Conservation (phyloP, 2,329 filamentous ascomycete species). For the Zalaria sp. region DNA sequence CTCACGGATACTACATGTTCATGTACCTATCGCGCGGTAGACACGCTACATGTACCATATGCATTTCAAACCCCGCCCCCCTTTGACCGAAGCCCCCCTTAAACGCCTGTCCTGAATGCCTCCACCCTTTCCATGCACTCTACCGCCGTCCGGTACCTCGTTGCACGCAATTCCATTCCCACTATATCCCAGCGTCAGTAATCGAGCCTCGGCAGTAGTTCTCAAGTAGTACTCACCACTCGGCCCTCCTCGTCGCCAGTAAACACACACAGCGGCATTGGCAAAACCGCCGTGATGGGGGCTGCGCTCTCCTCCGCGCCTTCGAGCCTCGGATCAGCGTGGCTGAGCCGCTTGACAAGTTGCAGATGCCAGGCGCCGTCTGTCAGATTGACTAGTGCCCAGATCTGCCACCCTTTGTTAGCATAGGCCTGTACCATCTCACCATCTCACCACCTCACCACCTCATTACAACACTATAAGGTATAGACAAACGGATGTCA, state of each 20-base stretch:
- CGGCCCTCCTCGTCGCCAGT: slow-evolving; percentile 87
- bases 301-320: slow-evolving; percentile 41
- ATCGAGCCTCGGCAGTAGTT: background rate
- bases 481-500: too few relatives aligned
- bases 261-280: slow-evolving; percentile 73
- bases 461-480: too few relatives aligned
- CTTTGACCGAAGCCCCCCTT: too few relatives aligned
- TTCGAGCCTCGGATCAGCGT: slow-evolving; percentile 55
- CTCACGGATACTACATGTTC: too few relatives aligned
- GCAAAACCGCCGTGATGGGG: slow-evolving; percentile 73
- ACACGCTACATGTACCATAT: too few relatives aligned
- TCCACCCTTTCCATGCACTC: too few relatives aligned
- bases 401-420: slow-evolving; percentile 27
- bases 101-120: too few relatives aligned
- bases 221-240: slow-evolving; percentile 51
- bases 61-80: too few relatives aligned
- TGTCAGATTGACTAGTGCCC: slow-evolving; percentile 40
- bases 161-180: slow-evolving; percentile 21
- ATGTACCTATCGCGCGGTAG: too few relatives aligned
- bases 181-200: slow-evolving; percentile 5
- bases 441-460: too few relatives aligned
- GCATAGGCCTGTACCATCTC: background rate
- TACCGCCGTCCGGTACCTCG: background rate
- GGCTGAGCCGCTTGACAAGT: slow-evolving; percentile 68
- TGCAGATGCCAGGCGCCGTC: slow-evolving; percentile 61